Base-by-base conservation (phyloP, 2,329 filamentous ascomycete species). In the Aureobasidium pullulans region DNA sequence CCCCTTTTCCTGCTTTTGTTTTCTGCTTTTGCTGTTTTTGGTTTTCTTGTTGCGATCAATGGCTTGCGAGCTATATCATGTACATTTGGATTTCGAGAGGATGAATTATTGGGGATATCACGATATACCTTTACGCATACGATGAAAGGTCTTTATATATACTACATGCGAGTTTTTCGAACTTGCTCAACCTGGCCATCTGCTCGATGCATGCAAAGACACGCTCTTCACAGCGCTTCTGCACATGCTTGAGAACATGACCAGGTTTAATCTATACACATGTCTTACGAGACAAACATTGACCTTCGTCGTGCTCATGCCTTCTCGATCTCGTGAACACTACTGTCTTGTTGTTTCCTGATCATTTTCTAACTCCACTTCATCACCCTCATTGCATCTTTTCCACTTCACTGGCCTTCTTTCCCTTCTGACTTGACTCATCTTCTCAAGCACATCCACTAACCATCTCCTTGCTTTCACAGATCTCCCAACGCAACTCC, bases 401-500 rank as follows among this genome's bases (percentile, higher is more conserved):
- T 23, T 2, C 3, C 23, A 23, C 23, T 23, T 23, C 23, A 23
- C 23, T 23, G 23, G 23, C 19, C 23, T 23, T 34, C 13, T 19
- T 32, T 16, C 10, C 3, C 32, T 29, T 23, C 8, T 29, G 13
- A 9, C 23, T 31, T 4, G 28, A 32, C 2, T 32, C 15, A 32
- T 29, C 6, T n/a, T 39, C 15, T 28, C 19, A 3, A 16, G 13
- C 5, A n/a, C 23, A 15, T 5, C 34, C 6, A 52, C 29, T 23
- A 8, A 11, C 29, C 13, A n/a, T 8, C 9, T 28, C 16, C 5
- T 10, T 11, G 15, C 15, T 5, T 9, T 16, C n/a, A 19, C 43
- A 57, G 53, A 57, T 57, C 42, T 42, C 53, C 15, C 42, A 48
- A 2, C 42, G 39, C 42, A 57, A 57, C 43, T 37, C 53, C 32